These are phyloP conservation scores for Nicotiana noctiflora DNA, from an alignment of 257 asterid genomes.

Conservation along the genomic window DNA sequence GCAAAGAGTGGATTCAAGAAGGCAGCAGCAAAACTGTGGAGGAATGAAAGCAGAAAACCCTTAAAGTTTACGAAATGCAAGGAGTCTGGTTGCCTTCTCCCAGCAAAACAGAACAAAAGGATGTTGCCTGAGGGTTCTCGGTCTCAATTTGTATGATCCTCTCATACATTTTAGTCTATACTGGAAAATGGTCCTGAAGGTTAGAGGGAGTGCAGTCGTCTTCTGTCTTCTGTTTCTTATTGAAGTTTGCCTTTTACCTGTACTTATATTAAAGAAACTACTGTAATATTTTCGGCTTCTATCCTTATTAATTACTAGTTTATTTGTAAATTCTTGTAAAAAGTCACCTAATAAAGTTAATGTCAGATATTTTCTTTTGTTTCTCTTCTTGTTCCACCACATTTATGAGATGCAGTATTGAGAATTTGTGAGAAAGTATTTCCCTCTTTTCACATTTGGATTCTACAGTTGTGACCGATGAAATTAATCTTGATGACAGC, in stretches of 20 bases:
- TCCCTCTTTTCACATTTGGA: no score
- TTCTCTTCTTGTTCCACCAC: no score
- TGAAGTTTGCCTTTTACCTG: neutral
- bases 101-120: conserved; percentile 60
- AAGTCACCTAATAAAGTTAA: neutral
- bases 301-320: neutral
- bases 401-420: no score
- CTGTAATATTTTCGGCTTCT: neutral
- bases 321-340: conserved; percentile 1
- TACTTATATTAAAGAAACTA: neutral
- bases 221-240: neutral
- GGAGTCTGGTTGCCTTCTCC: conserved; percentile 67
- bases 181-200: neutral
- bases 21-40: conserved; percentile 69
- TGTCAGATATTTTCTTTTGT: neutral
- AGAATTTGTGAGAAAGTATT: no score
- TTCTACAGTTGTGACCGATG: no score
- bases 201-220: neutral
- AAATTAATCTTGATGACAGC: no score
- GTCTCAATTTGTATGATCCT: conserved; percentile 37
- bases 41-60: conserved; percentile 48
- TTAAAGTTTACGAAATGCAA: conserved; percentile 59
- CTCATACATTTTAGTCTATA: neutral
- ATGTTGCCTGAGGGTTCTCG: conserved; percentile 34
- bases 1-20: conserved; percentile 57